A percentile compares a stretch with the other conserved stretches of the same genome.
Evolutionary conservation across 176 grass and related monocot genomes (phyloP).

Genomic region (Carex littledalei): DNA sequence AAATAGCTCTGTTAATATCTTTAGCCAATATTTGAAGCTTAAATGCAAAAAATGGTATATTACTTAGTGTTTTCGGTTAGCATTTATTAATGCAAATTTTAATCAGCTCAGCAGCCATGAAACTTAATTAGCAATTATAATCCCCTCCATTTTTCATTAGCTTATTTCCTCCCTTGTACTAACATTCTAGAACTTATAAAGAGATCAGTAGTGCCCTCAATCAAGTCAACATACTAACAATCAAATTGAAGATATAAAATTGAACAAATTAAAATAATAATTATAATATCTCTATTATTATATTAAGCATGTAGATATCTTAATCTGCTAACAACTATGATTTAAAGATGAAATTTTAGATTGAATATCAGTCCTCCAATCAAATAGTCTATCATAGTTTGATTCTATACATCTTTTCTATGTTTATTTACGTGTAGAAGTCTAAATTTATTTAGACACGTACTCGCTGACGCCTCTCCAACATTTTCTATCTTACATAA

Average conservation of each 20-base stretch:
- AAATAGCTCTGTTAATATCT: no score
- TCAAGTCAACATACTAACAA: neutral
- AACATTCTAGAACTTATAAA: neutral
- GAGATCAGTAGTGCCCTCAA: neutral
- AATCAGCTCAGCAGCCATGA: neutral
- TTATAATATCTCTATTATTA: no score
- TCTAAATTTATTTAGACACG: no score
- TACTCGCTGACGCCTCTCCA: no score
- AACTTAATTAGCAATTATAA: slow-evolving; percentile 1
- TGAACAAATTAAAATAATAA: neutral
- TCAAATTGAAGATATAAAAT: neutral
- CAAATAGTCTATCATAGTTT: no score
- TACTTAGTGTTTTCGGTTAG: neutral
- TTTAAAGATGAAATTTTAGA: no score
- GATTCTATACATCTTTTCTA: no score
- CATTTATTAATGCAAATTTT: neutral
- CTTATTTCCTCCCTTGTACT: neutral
- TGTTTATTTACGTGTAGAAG: no score
- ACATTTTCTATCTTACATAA: no score
- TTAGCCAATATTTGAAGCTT: neutral
- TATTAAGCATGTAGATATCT: no score
- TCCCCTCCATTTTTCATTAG: neutral
- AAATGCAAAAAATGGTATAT: neutral
- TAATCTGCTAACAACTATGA: no score
- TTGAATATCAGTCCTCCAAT: no score